Percentiles rank a stretch among this genome's conserved stretches.
Evolutionary conservation across 202 grass and related monocot species (phyloP).

Genomic region (Musa balbisiana): DNA sequence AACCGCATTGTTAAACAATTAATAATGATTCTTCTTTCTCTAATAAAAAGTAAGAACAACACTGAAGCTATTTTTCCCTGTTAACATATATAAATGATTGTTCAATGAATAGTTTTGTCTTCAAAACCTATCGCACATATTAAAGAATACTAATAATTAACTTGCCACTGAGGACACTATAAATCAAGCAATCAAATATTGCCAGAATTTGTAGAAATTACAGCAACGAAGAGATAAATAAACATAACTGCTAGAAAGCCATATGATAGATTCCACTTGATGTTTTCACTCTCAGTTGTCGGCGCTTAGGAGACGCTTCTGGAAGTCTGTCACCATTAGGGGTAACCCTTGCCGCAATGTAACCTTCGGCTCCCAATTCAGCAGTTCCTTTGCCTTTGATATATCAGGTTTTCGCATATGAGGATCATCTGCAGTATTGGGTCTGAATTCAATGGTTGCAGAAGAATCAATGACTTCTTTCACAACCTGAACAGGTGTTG

Average conservation of each 20-base stretch:
- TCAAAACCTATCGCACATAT: too few relatives aligned
- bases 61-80: too few relatives aligned
- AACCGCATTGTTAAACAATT: too few relatives aligned
- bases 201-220: background rate
- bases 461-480: constrained; percentile 81
- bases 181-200: too few relatives aligned
- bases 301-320: constrained; percentile 41
- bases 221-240: background rate
- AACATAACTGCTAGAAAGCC: background rate
- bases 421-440: constrained; percentile 85
- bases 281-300: too few relatives aligned
- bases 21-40: too few relatives aligned
- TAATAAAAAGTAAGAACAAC: too few relatives aligned
- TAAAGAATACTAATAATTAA: too few relatives aligned
- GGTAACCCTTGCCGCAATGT: constrained; percentile 72
- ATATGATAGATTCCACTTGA: background rate
- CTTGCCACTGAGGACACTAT: too few relatives aligned
- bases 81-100: too few relatives aligned
- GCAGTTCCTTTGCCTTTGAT: constrained; percentile 63
- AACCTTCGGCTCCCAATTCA: constrained; percentile 86
- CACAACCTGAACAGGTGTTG: constrained; percentile 43
- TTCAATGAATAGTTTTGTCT: too few relatives aligned
- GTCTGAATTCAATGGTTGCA: constrained; percentile 67
- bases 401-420: constrained; percentile 98
- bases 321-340: constrained; percentile 74